A percentile compares a stretch with the other conserved stretches of the same genome.
These are phyloP conservation scores for Hyaloscypha variabilis DNA, from an alignment of 495 filamentous ascomycete species.

Conservation along the genomic window DNA sequence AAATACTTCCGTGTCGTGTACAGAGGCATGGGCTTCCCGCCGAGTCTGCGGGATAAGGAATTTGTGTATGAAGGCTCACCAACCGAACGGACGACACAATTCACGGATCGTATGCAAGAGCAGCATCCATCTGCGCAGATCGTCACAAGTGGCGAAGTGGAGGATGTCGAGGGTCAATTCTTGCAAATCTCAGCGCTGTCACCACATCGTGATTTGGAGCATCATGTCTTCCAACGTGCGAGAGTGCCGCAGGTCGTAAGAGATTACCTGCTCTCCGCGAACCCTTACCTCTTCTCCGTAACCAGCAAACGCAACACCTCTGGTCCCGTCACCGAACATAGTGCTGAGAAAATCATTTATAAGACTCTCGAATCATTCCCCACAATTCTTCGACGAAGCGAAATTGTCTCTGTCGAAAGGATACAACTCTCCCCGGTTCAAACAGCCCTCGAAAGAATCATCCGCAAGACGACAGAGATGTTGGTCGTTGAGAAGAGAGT, in stretches of 20 bases:
- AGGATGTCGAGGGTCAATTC: constrained; percentile 92
- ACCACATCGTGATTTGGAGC: constrained; percentile 76
- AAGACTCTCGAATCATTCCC: constrained; percentile 86
- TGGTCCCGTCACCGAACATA: constrained; percentile 68
- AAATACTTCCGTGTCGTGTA: constrained; percentile 94
- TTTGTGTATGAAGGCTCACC: constrained; percentile 87
- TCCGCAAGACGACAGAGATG: constrained; percentile 88
- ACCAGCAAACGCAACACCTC: constrained; percentile 67
- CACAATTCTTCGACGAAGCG: constrained; percentile 85
- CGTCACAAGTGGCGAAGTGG: constrained; percentile 66
- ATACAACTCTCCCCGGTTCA: constrained; percentile 44
- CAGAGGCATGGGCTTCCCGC: constrained; percentile 87
- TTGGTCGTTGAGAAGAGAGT: constrained; percentile 71
- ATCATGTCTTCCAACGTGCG: constrained; percentile 86
- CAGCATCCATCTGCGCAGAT: constrained; percentile 89
- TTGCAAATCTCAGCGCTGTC: constrained; percentile 80
- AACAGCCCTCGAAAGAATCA: constrained; percentile 88
- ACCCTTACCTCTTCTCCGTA: constrained; percentile 72
- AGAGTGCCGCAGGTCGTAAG: constrained; percentile 80
- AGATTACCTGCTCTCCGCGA: constrained; percentile 79
- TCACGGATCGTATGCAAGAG: constrained; percentile 91
- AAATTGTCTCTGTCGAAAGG: constrained; percentile 64
- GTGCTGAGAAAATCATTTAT: constrained; percentile 85
- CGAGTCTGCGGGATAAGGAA: constrained; percentile 81
- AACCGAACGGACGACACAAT: constrained; percentile 74